Evolutionary conservation across 306 rosid genomes (phyloP), one percentile per base, ranked within the genome.

Genomic region (Vigna trinervia): DNA sequence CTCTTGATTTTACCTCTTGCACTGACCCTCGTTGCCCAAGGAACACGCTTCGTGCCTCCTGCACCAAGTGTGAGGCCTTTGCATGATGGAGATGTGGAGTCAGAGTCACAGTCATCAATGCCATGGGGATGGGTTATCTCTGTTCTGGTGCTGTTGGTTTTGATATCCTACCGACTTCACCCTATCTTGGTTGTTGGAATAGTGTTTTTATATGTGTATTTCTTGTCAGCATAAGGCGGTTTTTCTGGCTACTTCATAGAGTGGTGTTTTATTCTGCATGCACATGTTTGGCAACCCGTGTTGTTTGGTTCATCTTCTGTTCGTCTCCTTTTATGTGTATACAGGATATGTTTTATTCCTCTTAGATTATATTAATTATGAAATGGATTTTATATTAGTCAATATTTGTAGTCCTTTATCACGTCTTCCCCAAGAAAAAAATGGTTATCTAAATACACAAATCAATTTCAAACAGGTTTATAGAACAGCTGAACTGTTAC

Each of bases 1-100:
- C 81, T 81, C 54, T 69, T 81, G 61, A 22, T 81, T 62, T 30
- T 81, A 17, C 76, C 78, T 50, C 78, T 81, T 0, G 68, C 69
- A 6, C 41, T 81, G 48, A 30, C 71, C 2, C 69, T 81, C 52
- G 4, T 75, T 2, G 80, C 69, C 0, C 61, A 69, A 4, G 77
- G 45, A 28, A 71, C 53, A 69, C 78, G 78, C 8, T 30, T 73
- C 38, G 3, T 63, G 51, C 15, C 39, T 48, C 80, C 64, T 0
- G 38, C 61, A 28, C 15, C 57, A 22, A 46, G 7, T 13, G 76
- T 54, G 3, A 81, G 14, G 41, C 5, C 8, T 12, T 22, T 32
- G 19, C 5, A 60, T 32, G 61, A 54, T 69, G 68, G 23, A 61
- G 68, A 61, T 61, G 68, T 5, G 1, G 23, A 32, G 12, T 61